phyloP scores from a whole-genome alignment of 2,329 filamentous ascomycete species.

The Lachnellula cervina region DNA sequence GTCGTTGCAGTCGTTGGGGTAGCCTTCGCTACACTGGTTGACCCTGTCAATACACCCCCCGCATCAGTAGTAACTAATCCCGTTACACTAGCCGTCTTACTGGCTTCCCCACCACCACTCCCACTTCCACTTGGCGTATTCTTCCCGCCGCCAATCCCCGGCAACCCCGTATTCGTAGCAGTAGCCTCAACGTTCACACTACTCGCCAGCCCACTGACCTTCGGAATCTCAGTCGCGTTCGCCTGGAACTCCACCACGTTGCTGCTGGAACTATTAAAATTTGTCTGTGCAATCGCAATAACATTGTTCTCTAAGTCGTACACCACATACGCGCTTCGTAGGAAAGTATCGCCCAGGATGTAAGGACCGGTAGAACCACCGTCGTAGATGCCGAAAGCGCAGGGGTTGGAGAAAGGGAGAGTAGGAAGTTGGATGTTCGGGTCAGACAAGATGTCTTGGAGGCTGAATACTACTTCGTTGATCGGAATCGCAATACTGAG shows the following conservation, averaged over 20 bases:
- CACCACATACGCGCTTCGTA: constrained; percentile 50
- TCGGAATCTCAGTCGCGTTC: constrained; percentile 15
- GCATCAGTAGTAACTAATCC: background rate
- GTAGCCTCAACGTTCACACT: constrained; percentile 1
- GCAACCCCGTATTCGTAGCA: background rate
- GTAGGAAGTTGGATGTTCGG: constrained; percentile 2
- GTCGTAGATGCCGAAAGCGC: constrained; percentile 48
- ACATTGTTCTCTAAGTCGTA: constrained; percentile 47
- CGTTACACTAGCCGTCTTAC: background rate
- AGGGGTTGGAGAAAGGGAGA: constrained; percentile 33
- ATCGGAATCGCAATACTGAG: constrained; percentile 40
- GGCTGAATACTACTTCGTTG: constrained; percentile 39
- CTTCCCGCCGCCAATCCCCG: constrained; percentile 1
- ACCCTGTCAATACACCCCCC: too few relatives aligned
- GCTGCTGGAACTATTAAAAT: constrained; percentile 34
- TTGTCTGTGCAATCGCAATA: constrained; percentile 44
- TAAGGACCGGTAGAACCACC: constrained; percentile 4
- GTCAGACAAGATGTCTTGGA: constrained; percentile 9
- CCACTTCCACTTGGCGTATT: background rate
- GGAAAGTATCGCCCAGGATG: constrained; percentile 47
- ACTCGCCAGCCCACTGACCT: constrained; percentile 16
- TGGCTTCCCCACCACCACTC: background rate
- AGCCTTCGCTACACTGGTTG: background rate
- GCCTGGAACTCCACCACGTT: constrained; percentile 20
- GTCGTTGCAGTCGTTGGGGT: background rate